Evolutionary conservation across 352 stramenopile genomes (phyloP), one percentile per base, ranked within the genome.

Genomic region (Globisporangium alternatum): DNA sequence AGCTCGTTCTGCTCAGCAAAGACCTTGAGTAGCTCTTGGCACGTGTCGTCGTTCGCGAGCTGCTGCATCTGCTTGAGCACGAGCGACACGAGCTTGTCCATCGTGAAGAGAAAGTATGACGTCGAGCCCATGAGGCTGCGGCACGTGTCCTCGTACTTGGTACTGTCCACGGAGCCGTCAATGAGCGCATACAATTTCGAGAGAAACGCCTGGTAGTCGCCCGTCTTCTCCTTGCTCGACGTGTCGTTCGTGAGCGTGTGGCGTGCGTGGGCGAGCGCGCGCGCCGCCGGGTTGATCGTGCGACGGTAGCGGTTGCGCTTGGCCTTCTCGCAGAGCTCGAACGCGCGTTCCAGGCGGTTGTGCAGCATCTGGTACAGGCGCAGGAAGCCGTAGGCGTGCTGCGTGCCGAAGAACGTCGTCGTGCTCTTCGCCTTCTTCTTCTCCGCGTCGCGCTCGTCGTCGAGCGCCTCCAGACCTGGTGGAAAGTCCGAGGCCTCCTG

Each of bases 61-160:
- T 91, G 77, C 69, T 96, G 88, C 82, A 97, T 91, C 60, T 97
- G 90, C 75, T 97, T 96, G 41, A 95, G 77, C 49, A 96, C 76
- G 13, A 83, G 75, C 13, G 81, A 70, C 62, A 97, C 84, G 31
- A 97, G 74, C 65, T 96, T 96, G 66, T 97, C 90, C 77, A 97
- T 92, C 7, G 90, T 97, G 68, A 97, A 97, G 39, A 97, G 62
- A 48, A 97, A 93, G 65, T 96, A 97, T 4, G 88, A 95, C 21
- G 84, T 93, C 17, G 90, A 93, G 21, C 90, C 90, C 83, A 97
- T 94, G 17, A 97, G 77, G 35, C 80, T 89, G 47, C 90, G 80
- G 59, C 90, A 97, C 39, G 81, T 89, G 67, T 97, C 90, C 67
- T 97, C 90, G 56, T 93, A 94, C 78, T 93, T 91, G 49, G 83